Evolutionary conservation across 306 rosid species (phyloP).

Genomic region (Lupinus albus): DNA sequence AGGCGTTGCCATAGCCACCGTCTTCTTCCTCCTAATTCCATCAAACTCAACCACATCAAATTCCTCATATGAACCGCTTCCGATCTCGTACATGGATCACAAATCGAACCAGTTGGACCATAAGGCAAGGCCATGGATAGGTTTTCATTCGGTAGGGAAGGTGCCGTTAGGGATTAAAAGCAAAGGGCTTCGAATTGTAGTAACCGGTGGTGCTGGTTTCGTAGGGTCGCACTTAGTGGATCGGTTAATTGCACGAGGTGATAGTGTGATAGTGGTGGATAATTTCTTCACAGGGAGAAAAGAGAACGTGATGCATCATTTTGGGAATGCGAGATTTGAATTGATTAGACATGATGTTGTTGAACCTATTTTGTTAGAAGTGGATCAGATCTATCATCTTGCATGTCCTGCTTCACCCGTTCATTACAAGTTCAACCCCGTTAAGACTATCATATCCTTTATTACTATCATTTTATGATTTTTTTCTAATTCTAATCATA

Average conservation of each 20-base stretch:
- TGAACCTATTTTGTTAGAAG: constrained; percentile 87
- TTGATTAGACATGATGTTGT: constrained; percentile 96
- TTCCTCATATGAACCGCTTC: constrained; percentile 41
- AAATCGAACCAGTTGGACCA: constrained; percentile 39
- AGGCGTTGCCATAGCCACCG: constrained; percentile 78
- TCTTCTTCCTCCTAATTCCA: constrained; percentile 58
- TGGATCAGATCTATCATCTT: constrained; percentile 97
- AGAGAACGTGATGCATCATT: constrained; percentile 94
- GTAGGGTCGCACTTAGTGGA: constrained; percentile 94
- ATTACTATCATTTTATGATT: too few relatives aligned
- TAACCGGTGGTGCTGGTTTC: constrained; percentile 93
- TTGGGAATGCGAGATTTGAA: constrained; percentile 85
- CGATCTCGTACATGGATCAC: constrained; percentile 42
- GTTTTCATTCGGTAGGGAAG: constrained; percentile 68
- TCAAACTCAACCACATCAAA: constrained; percentile 51
- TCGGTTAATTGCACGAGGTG: constrained; percentile 87
- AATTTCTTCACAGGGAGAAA: constrained; percentile 92
- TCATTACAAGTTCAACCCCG: constrained; percentile 96
- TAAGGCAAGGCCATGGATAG: constrained; percentile 9
- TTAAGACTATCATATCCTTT: constrained; percentile 65
- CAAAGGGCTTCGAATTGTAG: constrained; percentile 89
- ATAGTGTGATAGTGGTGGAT: constrained; percentile 90
- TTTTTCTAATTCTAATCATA: too few relatives aligned
- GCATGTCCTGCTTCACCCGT: constrained; percentile 99
- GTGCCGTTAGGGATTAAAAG: constrained; percentile 77